Base-by-base conservation (phyloP, 306 rosid genomes). In the Morella rubra region DNA sequence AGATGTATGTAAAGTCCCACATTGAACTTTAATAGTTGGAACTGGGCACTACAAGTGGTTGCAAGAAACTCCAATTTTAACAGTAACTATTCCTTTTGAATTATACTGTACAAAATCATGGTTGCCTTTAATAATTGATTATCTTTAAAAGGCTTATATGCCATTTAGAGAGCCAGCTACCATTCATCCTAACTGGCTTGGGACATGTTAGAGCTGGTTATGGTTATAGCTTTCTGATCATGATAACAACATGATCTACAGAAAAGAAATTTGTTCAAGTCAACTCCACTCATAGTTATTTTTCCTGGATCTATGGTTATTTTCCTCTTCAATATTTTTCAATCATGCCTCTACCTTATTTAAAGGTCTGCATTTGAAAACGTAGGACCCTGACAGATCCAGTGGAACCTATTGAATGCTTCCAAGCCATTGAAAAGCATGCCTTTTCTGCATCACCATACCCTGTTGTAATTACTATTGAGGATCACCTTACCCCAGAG, bases 381-480 rank as follows among this genome's bases (percentile, higher is more conserved):
- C 76, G 45, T 72, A 90, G 96, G 91, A 90, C 96, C 66, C 65
- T 90, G 79, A 90, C 96, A 76, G 45, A 87, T 27, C 93, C 96
- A 8, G 92, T 90, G 71, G 93, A 81, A 42, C 83, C 88, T 27
- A 71, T 78, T 44, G 85, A 85, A 80, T 90, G 96, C 82, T 51
- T 90, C 74, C 85, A 54, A 77, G 88, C 91, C 47, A 90, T 90
- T 65, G 85, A 77, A 69, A 87, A 86, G 16, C 85, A 88, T 76
- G 96, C 96, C 53, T 90, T 90, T 64, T 32, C 79, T 60, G 85
- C 82, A 9, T 88, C 96, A 64, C 93, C 92, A 6, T 90, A 85
- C 76, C 96, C 96, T n/a, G 88, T 90, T 46, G 74, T 90, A 74
- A 86, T 90, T 68, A 88, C 96, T 64, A 84, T 90, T 13, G 96